Percentiles rank a stretch among this genome's conserved stretches.
Evolutionary conservation across 1,139 yeast species (phyloP).

Genomic region (Yamadazyma sp.): DNA sequence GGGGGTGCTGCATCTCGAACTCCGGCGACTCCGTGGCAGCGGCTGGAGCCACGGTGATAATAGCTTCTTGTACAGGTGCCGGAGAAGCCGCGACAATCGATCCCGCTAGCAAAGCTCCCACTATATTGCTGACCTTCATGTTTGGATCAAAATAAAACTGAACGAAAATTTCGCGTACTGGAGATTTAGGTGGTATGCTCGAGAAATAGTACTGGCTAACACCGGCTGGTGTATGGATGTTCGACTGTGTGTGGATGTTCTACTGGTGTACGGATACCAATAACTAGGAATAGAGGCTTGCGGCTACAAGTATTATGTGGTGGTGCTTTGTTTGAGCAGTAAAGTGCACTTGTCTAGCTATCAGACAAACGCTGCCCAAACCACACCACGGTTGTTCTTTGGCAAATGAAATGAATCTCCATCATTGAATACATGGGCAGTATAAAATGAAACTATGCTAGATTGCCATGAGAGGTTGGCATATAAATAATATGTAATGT

Average conservation of each 20-base stretch:
- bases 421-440: conserved; percentile 42
- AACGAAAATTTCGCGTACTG: background rate
- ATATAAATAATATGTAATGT: background rate
- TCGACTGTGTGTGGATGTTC: too few species aligned
- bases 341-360: conserved; percentile 4
- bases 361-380: conserved; percentile 7
- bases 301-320: too few species aligned
- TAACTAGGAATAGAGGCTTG: too few species aligned
- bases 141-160: background rate
- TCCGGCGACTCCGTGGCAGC: conserved; percentile 21
- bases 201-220: too few species aligned
- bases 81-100: background rate
- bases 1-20: conserved; percentile 7
- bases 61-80: background rate
- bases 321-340: conserved; percentile 7
- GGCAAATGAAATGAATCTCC: conserved; percentile 41
- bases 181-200: too few species aligned
- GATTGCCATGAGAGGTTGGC: conserved; percentile 29
- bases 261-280: too few species aligned
- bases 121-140: background rate
- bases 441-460: conserved; percentile 51
- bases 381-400: conserved; percentile 20
- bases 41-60: conserved; percentile 7
- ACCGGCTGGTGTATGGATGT: too few species aligned
- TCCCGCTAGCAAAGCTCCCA: background rate